Conservation (phyloP, 257 asterid genomes). For the Capsicum pubescens region DNA sequence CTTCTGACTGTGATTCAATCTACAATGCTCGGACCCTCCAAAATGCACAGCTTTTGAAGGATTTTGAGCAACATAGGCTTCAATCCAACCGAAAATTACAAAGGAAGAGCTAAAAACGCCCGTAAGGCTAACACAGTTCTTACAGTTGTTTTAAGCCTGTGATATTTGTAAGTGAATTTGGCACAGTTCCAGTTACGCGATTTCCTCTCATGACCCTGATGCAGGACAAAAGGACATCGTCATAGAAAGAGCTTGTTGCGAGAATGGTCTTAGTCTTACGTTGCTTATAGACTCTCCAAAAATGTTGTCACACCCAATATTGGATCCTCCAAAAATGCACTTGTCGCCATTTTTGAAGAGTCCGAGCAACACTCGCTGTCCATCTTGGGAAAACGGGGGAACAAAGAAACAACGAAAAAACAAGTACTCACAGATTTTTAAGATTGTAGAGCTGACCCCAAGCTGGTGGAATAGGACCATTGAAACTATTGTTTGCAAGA, state of each 20-base stretch:
- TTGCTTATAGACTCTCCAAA: not conserved
- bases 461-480: conserved; percentile 71
- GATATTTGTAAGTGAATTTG: conserved; percentile 60
- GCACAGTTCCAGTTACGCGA: conserved; percentile 60
- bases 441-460: conserved; percentile 75
- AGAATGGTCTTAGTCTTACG: not conserved
- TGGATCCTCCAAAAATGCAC: not conserved
- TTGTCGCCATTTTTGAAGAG: not conserved
- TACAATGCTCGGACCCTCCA: not conserved
- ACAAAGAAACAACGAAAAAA: conserved; percentile 11
- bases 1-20: not conserved
- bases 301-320: not conserved
- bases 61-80: not conserved
- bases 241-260: not conserved
- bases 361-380: not conserved
- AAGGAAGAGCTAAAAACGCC: not conserved
- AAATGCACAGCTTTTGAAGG: conserved; percentile 3
- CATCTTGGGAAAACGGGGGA: not conserved
- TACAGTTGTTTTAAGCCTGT: conserved; percentile 63
- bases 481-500: conserved; percentile 68
- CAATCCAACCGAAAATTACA: not conserved
- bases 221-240: conserved; percentile 27
- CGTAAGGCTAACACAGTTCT: conserved; percentile 37
- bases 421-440: conserved; percentile 63
- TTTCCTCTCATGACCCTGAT: conserved; percentile 69